Evolutionary conservation across 2,329 filamentous ascomycete genomes (phyloP).

Genomic region (Knoxdaviesia capensis): DNA sequence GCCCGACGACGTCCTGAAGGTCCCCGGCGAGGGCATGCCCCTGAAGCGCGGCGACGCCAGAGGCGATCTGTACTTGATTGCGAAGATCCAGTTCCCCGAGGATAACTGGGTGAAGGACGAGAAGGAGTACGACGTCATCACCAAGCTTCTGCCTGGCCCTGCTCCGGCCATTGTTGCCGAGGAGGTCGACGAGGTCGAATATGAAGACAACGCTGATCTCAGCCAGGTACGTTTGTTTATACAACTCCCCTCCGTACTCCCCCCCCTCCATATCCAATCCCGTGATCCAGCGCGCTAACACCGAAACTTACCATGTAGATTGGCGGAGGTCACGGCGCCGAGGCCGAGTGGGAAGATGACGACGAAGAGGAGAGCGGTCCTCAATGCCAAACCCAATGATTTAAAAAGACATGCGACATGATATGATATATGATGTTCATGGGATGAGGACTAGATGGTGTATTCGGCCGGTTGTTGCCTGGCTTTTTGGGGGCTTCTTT

Average conservation of each 20-base stretch:
- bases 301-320: slow-evolving; percentile 24
- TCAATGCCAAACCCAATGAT: slow-evolving; percentile 52
- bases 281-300: neutral
- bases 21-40: slow-evolving; percentile 87
- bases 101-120: slow-evolving; percentile 64
- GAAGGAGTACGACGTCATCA: slow-evolving; percentile 47
- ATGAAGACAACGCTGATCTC: slow-evolving; percentile 63
- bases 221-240: slow-evolving; percentile 38
- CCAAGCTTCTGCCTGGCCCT: slow-evolving; percentile 54
- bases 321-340: slow-evolving; percentile 46
- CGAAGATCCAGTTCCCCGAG: slow-evolving; percentile 77
- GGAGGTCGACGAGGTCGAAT: slow-evolving; percentile 71
- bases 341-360: slow-evolving; percentile 55
- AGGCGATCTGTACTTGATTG: slow-evolving; percentile 72
- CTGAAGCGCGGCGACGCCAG: slow-evolving; percentile 64
- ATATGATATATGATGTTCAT: no score
- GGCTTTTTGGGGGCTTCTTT: neutral
- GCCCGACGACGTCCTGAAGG: slow-evolving; percentile 69
- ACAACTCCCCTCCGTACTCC: no score
- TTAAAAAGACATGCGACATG: slow-evolving; percentile 11
- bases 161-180: slow-evolving; percentile 43
- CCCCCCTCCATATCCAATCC: neutral
- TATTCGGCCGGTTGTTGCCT: neutral
- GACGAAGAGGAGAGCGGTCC: slow-evolving; percentile 32
- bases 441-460: no score